These are phyloP conservation scores for apple (Malus domestica) DNA, from an alignment of 306 rosid species.

Conservation along the genomic window ASM211411v1 NC_041798.1:41653501-41654000, in stretches of 20 bases:
- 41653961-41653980: conserved; percentile 31
- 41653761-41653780: conserved; percentile 56
- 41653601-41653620: conserved; percentile 58
- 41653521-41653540: conserved; percentile 97
- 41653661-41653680: conserved; percentile 67
- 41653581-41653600: conserved; percentile 72
- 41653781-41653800: conserved; percentile 52
- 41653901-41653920: conserved; percentile 79
- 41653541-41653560: conserved; percentile 73
- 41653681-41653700: conserved; percentile 99
- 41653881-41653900: conserved; percentile 78
- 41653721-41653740: conserved; percentile 65
- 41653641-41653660: conserved; percentile 85
- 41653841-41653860: conserved; percentile 65
- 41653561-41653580: conserved; percentile 67
- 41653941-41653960: conserved; percentile 71
- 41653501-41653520: conserved; percentile 68
- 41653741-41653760: conserved; percentile 78
- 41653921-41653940: conserved; percentile 64
- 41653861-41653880: conserved; percentile 69
- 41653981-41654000: conserved; percentile 14
- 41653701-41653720: conserved; percentile 91
- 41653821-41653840: conserved; percentile 18
- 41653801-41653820: conserved; percentile 27
- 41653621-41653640: conserved; percentile 79